Evolutionary conservation across 164 flowering plant genomes (phyloP).

Genomic region (Aristolochia californica): DNA sequence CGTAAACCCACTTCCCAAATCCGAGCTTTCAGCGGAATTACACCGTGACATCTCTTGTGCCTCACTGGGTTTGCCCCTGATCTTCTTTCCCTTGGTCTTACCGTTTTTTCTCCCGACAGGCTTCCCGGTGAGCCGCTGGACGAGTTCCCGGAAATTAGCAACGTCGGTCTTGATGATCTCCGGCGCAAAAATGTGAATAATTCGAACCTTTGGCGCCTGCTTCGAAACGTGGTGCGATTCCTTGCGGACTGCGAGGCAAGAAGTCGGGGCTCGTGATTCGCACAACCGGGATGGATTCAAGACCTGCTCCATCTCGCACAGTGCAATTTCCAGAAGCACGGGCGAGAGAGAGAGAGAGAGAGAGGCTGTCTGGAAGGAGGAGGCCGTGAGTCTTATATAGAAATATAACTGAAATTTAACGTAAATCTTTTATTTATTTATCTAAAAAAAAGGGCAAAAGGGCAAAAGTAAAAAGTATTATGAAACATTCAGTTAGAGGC

Average conservation of each 20-base stretch:
- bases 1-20: slow-evolving; percentile 12
- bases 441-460: not conserved
- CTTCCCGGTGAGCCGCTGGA: slow-evolving; percentile 82
- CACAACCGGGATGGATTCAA: slow-evolving; percentile 15
- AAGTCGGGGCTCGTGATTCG: slow-evolving; percentile 7
- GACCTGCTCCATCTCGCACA: slow-evolving; percentile 21
- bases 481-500: slow-evolving; percentile 1
- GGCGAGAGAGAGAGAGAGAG: slow-evolving; percentile 6
- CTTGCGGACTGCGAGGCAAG: slow-evolving; percentile 38
- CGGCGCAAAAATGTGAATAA: slow-evolving; percentile 85
- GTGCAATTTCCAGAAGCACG: not conserved
- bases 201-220: slow-evolving; percentile 63
- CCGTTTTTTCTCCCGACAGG: slow-evolving; percentile 22
- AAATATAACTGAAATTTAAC: not conserved
- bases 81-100: slow-evolving; percentile 14
- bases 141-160: slow-evolving; percentile 70
- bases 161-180: slow-evolving; percentile 89
- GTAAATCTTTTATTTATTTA: not conserved
- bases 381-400: not conserved
- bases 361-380: too few species aligned
- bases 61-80: not conserved
- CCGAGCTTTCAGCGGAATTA: slow-evolving; percentile 10
- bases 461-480: not conserved
- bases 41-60: slow-evolving; percentile 2
- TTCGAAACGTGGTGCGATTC: slow-evolving; percentile 50